Evolutionary conservation across 169 alveolate species (phyloP).

Genomic region (Amoebophrya sp.): DNA sequence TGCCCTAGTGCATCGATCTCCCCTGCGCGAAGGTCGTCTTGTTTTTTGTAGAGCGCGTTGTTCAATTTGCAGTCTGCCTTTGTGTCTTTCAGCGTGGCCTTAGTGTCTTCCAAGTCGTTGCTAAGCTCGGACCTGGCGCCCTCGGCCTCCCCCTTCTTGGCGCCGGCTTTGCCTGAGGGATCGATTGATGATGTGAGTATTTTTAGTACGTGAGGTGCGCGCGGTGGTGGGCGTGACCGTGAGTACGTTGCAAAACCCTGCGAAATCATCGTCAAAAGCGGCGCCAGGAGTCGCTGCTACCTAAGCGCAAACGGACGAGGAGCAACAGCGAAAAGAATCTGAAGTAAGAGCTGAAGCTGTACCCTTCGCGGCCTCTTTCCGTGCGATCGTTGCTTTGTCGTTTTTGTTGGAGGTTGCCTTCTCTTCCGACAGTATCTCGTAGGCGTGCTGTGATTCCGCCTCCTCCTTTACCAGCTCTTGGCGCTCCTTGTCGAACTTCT

Average conservation of each 20-base stretch:
- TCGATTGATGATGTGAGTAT: no score
- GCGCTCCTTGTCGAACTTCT: not conserved
- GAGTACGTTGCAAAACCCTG: no score
- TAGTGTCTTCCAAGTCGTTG: not conserved
- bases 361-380: not conserved
- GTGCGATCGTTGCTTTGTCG: not conserved
- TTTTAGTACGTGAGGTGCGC: no score
- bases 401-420: not conserved
- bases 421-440: not conserved
- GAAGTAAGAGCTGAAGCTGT: no score
- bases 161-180: not conserved
- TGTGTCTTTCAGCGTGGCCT: not conserved
- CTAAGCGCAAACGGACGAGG: no score
- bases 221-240: no score
- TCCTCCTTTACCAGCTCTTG: not conserved
- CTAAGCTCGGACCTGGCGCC: not conserved
- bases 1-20: not conserved
- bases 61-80: not conserved
- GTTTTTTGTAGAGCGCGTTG: not conserved
- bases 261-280: no score
- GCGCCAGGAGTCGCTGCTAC: no score
- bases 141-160: not conserved
- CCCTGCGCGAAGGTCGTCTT: not conserved
- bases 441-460: not conserved
- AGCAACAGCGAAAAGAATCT: no score